Evolutionary conservation across 129 eudicot species (phyloP).

Genomic region (Deinandra increscens): DNA sequence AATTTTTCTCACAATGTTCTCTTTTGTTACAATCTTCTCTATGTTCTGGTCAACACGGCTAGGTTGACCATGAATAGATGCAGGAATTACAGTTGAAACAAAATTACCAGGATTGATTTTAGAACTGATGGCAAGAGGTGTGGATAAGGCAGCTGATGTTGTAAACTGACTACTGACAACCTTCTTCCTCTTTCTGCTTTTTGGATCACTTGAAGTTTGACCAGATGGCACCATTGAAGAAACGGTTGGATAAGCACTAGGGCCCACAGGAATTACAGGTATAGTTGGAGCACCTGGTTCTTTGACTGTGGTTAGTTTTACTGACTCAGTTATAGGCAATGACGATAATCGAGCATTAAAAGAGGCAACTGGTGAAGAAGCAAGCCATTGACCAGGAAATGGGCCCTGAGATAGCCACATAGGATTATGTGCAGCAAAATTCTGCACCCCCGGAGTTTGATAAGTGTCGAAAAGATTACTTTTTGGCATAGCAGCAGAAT

Average conservation of each 20-base stretch:
- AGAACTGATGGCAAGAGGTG: slow-evolving; percentile 37
- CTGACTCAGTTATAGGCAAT: slow-evolving; percentile 53
- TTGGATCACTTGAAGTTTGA: slow-evolving; percentile 47
- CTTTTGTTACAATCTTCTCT: slow-evolving; percentile 36
- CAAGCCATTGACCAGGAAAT: slow-evolving; percentile 74
- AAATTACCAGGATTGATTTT: slow-evolving; percentile 35
- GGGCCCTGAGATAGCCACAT: slow-evolving; percentile 73
- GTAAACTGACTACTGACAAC: slow-evolving; percentile 29
- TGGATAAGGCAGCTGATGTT: slow-evolving; percentile 38
- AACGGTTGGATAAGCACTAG: slow-evolving; percentile 32
- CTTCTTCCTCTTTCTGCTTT: slow-evolving; percentile 80
- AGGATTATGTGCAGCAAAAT: slow-evolving; percentile 51
- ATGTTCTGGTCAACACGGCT: slow-evolving; percentile 24
- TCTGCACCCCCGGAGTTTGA: slow-evolving; percentile 49
- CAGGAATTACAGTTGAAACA: background rate
- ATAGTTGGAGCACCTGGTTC: slow-evolving; percentile 41
- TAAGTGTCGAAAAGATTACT: slow-evolving; percentile 52
- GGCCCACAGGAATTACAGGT: slow-evolving; percentile 31
- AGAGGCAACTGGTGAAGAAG: slow-evolving; percentile 63
- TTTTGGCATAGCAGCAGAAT: slow-evolving; percentile 45
- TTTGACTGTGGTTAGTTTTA: slow-evolving; percentile 58
- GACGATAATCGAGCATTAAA: slow-evolving; percentile 46
- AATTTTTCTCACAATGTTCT: slow-evolving; percentile 50
- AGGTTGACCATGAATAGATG: slow-evolving; percentile 18
- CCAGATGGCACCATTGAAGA: slow-evolving; percentile 30